Conservation (phyloP, 1,284 basidiomycete species). For the Phaffia rhodozyma region DNA sequence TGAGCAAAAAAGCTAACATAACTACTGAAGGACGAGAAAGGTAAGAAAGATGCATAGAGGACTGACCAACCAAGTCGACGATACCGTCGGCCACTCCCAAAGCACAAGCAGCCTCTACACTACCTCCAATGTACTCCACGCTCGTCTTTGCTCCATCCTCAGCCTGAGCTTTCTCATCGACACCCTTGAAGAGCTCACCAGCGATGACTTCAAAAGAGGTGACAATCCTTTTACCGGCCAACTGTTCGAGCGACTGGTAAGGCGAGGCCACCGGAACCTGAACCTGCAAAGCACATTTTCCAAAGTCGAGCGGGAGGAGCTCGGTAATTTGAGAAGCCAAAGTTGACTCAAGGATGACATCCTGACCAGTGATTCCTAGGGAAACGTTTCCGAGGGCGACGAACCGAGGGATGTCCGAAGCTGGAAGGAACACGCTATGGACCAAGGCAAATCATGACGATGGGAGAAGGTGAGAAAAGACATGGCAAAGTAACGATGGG, state of each 20-base stretch:
- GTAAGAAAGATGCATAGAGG: background rate
- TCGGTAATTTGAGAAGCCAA: slow-evolving; percentile 69
- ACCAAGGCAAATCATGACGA: no score
- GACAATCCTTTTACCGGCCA: slow-evolving; percentile 83
- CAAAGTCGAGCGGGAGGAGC: slow-evolving; percentile 76
- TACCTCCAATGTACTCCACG: slow-evolving; percentile 93
- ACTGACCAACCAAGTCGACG: slow-evolving; percentile 46
- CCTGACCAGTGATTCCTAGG: slow-evolving; percentile 49
- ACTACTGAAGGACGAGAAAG: background rate
- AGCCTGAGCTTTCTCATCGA: slow-evolving; percentile 53
- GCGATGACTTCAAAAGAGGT: slow-evolving; percentile 87
- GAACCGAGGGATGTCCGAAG: slow-evolving; percentile 94
- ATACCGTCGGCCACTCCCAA: slow-evolving; percentile 96
- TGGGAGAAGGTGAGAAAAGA: background rate
- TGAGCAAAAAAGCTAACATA: slow-evolving; percentile 13
- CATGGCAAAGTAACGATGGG: background rate
- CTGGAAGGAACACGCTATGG: slow-evolving; percentile 87
- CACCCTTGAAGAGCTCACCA: slow-evolving; percentile 58
- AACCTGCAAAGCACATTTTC: slow-evolving; percentile 86
- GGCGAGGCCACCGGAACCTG: slow-evolving; percentile 76
- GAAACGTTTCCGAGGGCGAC: slow-evolving; percentile 90
- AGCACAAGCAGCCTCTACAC: slow-evolving; percentile 95
- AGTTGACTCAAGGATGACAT: slow-evolving; percentile 84
- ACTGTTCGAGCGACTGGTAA: slow-evolving; percentile 59
- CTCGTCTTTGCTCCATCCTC: slow-evolving; percentile 42